These are phyloP conservation scores for Lentinula detonsa DNA, from an alignment of 768 basidiomycete genomes.

Conservation along the genomic window DNA sequence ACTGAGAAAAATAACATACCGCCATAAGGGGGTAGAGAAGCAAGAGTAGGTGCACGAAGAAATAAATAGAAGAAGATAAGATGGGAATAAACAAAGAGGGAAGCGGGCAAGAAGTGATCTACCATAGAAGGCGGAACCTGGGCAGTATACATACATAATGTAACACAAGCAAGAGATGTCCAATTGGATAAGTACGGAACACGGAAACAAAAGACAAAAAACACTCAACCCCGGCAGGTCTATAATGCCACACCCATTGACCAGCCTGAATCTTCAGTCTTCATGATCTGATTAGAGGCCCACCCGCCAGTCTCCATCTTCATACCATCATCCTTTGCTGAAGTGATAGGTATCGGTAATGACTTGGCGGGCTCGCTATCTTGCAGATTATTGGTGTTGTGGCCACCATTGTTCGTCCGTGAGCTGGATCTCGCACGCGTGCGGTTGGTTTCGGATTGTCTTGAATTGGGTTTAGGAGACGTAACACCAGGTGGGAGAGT, in stretches of 20 bases:
- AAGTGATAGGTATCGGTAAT: slow-evolving; percentile 4
- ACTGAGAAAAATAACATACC: not conserved
- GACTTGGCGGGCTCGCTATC: slow-evolving; percentile 4
- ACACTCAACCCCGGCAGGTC: not conserved
- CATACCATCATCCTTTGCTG: not conserved
- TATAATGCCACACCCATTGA: slow-evolving; percentile 1
- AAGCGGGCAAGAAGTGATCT: not conserved
- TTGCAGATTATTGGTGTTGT: not conserved
- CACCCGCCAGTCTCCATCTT: slow-evolving; percentile 5
- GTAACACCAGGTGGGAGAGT: slow-evolving; percentile 1
- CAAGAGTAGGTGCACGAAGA: no score
- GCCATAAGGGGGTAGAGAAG: no score
- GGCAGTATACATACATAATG: not conserved
- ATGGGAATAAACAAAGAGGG: not conserved
- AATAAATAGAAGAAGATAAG: not conserved
- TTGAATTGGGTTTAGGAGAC: slow-evolving; percentile 1
- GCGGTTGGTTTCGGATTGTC: not conserved
- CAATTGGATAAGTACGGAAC: not conserved
- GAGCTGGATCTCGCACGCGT: not conserved
- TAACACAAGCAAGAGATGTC: not conserved
- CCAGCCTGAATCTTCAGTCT: slow-evolving; percentile 4
- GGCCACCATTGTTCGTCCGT: not conserved
- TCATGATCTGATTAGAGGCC: not conserved
- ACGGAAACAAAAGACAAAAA: not conserved
- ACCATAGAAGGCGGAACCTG: not conserved